Conservation (phyloP, 2,329 filamentous ascomycete genomes). For the Aciculosporium take region DNA sequence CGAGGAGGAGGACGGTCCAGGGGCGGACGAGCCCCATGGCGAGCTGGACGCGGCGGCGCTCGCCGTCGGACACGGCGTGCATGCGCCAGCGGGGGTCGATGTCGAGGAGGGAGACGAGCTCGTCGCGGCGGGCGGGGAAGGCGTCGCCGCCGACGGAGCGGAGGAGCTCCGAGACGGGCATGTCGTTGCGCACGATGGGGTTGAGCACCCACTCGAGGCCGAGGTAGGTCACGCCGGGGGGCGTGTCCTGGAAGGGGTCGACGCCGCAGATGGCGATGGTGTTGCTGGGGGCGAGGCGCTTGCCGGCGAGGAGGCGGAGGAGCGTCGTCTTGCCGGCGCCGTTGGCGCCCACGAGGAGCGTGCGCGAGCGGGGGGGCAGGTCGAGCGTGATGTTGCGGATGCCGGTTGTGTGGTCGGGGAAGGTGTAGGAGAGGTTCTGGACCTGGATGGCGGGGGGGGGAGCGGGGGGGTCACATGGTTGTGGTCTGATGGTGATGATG, state of each 20-base stretch:
- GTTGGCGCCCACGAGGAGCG: conserved; percentile 88
- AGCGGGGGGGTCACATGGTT: neutral
- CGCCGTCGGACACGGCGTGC: conserved; percentile 89
- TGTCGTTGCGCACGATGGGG: conserved; percentile 88
- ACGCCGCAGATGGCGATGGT: conserved; percentile 66
- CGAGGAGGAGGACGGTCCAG: conserved; percentile 80
- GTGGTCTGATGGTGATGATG: neutral
- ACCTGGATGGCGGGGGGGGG: conserved; percentile 52
- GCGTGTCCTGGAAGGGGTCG: conserved; percentile 80
- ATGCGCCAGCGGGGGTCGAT: conserved; percentile 89
- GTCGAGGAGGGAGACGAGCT: conserved; percentile 77
- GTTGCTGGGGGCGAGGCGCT: conserved; percentile 69
- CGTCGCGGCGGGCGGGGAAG: conserved; percentile 69
- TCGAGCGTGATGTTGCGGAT: conserved; percentile 58
- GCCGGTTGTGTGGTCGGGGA: conserved; percentile 73
- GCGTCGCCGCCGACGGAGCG: conserved; percentile 72
- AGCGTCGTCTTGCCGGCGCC: conserved; percentile 96
- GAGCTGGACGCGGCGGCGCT: conserved; percentile 79
- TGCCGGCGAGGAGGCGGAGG: conserved; percentile 83
- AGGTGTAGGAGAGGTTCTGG: conserved; percentile 69
- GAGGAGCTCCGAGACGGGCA: conserved; percentile 77
- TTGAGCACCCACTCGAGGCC: conserved; percentile 97
- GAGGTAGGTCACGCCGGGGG: conserved; percentile 93
- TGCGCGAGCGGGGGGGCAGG: conserved; percentile 71
- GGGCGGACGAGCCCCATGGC: conserved; percentile 90